phyloP scores from a whole-genome alignment of 345 rosid species.

The Gossypium sturtianum region DNA sequence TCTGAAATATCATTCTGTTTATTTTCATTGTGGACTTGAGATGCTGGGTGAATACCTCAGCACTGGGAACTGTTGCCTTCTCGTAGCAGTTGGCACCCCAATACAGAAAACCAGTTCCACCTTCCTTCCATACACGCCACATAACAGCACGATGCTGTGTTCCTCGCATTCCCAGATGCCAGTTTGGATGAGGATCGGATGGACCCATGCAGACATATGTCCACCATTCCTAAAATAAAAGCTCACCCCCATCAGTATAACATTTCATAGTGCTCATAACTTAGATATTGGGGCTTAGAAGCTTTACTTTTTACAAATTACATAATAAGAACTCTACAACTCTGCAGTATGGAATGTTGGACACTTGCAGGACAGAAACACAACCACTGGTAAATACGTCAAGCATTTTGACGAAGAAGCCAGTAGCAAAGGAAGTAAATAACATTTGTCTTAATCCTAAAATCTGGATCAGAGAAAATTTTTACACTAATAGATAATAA shows the following conservation, averaged over 20 bases:
- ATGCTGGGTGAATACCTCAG: conserved; percentile 56
- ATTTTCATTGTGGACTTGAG: neutral
- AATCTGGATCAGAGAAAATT: neutral
- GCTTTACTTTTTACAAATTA: neutral
- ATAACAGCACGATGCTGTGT: conserved; percentile 96
- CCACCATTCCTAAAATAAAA: conserved; percentile 78
- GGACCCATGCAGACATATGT: conserved; percentile 97
- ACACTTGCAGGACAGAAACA: neutral
- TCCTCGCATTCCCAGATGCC: conserved; percentile 99
- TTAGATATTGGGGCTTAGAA: neutral
- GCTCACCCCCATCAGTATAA: conserved; percentile 7
- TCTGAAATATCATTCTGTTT: neutral
- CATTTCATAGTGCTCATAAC: neutral
- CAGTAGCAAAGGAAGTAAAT: neutral
- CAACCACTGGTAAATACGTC: neutral
- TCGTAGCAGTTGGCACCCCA: conserved; percentile 99
- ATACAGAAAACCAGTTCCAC: conserved; percentile 87
- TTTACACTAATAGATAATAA: neutral
- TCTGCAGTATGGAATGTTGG: neutral
- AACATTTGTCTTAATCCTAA: neutral
- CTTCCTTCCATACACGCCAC: conserved; percentile 99
- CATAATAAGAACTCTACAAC: neutral
- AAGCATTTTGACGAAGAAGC: neutral
- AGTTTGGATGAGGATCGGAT: conserved; percentile 95
- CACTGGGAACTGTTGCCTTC: conserved; percentile 84